Conservation (phyloP, 768 basidiomycete genomes). For the Phaeotremella fagi region DNA sequence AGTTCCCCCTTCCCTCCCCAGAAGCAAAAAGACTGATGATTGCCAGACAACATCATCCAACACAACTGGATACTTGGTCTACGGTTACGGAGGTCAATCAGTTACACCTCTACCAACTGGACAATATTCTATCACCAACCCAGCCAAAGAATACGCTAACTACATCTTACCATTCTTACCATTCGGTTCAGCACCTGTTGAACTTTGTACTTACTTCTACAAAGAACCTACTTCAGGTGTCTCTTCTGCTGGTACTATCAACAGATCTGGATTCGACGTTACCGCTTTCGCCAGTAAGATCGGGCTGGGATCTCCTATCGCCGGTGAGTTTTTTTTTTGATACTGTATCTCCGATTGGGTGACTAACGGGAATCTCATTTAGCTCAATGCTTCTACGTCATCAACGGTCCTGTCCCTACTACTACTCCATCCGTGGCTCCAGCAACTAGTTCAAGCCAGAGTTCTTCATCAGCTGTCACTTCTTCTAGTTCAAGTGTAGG, state of each 20-base stretch:
- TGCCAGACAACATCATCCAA: neutral
- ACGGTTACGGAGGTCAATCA: slow-evolving; percentile 7
- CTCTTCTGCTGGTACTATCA: too few species aligned
- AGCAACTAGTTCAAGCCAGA: neutral
- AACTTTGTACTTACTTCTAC: slow-evolving; percentile 5
- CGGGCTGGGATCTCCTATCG: neutral
- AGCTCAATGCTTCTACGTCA: slow-evolving; percentile 8
- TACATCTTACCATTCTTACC: slow-evolving; percentile 1
- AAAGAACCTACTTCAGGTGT: neutral
- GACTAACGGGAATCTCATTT: neutral
- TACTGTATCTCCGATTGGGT: neutral
- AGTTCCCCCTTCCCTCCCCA: neutral
- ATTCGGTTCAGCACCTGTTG: neutral
- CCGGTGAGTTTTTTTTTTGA: neutral
- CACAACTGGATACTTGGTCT: neutral
- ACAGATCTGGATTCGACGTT: neutral
- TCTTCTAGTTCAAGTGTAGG: neutral
- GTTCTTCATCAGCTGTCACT: neutral
- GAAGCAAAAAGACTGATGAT: neutral
- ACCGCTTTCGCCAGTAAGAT: neutral
- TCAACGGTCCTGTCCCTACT: neutral
- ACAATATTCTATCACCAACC: slow-evolving; percentile 10
- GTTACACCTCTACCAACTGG: slow-evolving; percentile 5
- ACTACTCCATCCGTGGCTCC: slow-evolving; percentile 3
- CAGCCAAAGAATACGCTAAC: slow-evolving; percentile 2